Conservation (phyloP, 495 filamentous ascomycete species). For the Oidiodendron maius region DNA sequence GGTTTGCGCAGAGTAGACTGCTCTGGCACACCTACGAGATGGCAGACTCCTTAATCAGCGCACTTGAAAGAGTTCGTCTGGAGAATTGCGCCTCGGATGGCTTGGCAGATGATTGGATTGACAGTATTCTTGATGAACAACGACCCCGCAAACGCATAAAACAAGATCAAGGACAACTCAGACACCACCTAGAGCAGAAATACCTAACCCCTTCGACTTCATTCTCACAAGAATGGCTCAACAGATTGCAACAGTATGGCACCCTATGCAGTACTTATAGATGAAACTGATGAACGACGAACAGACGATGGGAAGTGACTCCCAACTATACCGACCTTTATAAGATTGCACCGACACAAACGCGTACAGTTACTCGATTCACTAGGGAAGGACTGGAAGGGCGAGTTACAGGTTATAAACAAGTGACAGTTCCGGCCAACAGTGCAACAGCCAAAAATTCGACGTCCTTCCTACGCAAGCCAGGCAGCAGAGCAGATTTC, state of each 20-base stretch:
- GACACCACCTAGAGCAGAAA: conserved; percentile 64
- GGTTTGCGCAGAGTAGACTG: too few species aligned
- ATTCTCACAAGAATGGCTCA: conserved; percentile 80
- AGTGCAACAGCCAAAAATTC: conserved; percentile 95
- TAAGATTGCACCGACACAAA: conserved; percentile 82
- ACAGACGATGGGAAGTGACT: conserved; percentile 74
- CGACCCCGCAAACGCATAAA: conserved; percentile 52
- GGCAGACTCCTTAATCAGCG: conserved; percentile 21
- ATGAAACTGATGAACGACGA: too few species aligned
- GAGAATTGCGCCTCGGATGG: not conserved
- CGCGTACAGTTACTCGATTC: conserved; percentile 88
- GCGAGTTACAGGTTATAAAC: conserved; percentile 86
- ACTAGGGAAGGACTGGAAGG: conserved; percentile 89
- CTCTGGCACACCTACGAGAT: conserved; percentile 14
- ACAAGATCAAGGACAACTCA: conserved; percentile 51
- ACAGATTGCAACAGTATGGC: conserved; percentile 70
- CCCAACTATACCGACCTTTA: conserved; percentile 75
- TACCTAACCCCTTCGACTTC: conserved; percentile 71
- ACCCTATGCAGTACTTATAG: too few species aligned
- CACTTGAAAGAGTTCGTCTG: conserved; percentile 22
- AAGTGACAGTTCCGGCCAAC: conserved; percentile 86
- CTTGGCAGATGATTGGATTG: conserved; percentile 37
- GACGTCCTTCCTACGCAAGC: conserved; percentile 82
- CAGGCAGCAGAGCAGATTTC: conserved; percentile 83
- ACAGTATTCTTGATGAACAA: conserved; percentile 47